phyloP scores from a whole-genome alignment of 345 rosid species.

The Moricandia arvensis region DNA sequence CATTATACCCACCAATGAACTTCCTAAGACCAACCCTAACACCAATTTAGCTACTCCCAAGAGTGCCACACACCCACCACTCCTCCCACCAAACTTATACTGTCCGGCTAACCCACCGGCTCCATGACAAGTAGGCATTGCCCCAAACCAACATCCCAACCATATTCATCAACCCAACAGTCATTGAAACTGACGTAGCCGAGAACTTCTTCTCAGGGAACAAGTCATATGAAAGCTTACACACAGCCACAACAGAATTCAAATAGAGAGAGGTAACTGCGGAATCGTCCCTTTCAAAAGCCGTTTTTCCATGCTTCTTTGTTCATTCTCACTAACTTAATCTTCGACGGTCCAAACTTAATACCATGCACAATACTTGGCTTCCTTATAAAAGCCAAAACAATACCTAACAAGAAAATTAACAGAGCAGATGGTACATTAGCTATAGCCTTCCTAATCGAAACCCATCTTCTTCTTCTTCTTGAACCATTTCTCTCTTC shows the following conservation, averaged over 20 bases:
- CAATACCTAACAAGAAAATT: constrained; percentile 64
- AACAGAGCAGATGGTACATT: constrained; percentile 72
- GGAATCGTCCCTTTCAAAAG: constrained; percentile 80
- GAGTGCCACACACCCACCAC: constrained; percentile 76
- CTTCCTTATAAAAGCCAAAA: constrained; percentile 58
- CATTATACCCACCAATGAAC: constrained; percentile 62
- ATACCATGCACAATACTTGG: constrained; percentile 49
- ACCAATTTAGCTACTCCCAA: constrained; percentile 63
- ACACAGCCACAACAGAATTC: constrained; percentile 82
- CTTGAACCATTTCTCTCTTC: constrained; percentile 15
- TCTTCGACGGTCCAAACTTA: constrained; percentile 60
- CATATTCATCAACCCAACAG: constrained; percentile 78
- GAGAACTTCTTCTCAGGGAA: constrained; percentile 74
- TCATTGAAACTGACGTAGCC: constrained; percentile 59
- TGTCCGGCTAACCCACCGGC: constrained; percentile 90
- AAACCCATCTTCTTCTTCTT: constrained; percentile 23
- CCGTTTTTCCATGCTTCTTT: constrained; percentile 73
- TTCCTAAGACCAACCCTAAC: constrained; percentile 64
- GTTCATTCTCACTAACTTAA: constrained; percentile 46
- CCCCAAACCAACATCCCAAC: constrained; percentile 92
- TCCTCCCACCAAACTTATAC: constrained; percentile 88
- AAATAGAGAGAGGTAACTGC: constrained; percentile 74
- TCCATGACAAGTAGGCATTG: constrained; percentile 90
- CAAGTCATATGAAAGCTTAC: constrained; percentile 73
- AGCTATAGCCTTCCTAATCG: constrained; percentile 38